phyloP scores from a whole-genome alignment of 768 basidiomycete species.

The Sarcodon aspratus region DNA sequence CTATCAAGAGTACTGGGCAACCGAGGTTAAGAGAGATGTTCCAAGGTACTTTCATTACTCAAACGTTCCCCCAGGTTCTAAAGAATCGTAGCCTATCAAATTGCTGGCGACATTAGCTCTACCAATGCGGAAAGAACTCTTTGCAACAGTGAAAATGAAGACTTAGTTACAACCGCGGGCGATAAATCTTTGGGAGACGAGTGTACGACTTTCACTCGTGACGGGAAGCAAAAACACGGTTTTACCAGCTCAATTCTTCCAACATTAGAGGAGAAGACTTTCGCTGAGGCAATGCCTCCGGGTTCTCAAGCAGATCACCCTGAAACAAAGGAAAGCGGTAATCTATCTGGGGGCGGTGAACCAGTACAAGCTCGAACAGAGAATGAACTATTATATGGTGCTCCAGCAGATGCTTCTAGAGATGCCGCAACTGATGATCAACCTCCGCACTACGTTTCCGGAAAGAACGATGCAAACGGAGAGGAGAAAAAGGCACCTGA shows the following conservation, averaged over 20 bases:
- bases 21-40: no score
- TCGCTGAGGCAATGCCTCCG: constrained; percentile 26
- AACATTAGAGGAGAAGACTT: constrained; percentile 56
- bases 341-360: constrained; percentile 1
- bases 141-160: constrained; percentile 30
- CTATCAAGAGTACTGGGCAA: no score
- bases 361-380: constrained; percentile 21
- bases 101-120: constrained; percentile 24
- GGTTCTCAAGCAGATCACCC: neutral
- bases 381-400: constrained; percentile 38
- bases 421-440: constrained; percentile 30
- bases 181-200: constrained; percentile 35
- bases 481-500: constrained; percentile 36
- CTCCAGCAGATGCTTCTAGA: constrained; percentile 40
- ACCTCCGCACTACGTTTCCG: constrained; percentile 33
- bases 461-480: constrained; percentile 30
- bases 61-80: constrained; percentile 10
- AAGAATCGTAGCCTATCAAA: constrained; percentile 30
- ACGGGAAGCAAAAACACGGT: constrained; percentile 38
- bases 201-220: constrained; percentile 38
- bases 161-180: constrained; percentile 26
- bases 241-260: constrained; percentile 57
- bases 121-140: constrained; percentile 24
- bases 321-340: neutral
- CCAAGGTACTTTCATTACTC: neutral